Conservation (phyloP, 768 basidiomycete genomes). For the Termitomyces sp. region DNA sequence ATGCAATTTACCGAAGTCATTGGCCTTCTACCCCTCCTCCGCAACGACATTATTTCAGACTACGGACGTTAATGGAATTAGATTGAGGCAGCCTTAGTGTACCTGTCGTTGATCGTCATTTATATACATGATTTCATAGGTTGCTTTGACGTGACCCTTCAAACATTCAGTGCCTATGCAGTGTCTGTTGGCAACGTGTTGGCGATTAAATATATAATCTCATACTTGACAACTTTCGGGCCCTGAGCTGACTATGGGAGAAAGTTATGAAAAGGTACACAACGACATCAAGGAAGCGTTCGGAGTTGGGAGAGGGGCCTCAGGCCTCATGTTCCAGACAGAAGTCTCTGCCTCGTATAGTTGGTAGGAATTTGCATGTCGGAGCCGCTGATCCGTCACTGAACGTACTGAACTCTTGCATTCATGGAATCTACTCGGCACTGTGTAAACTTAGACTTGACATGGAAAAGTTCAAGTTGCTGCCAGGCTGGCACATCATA, state of each 20-base stretch:
- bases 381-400: too few species aligned
- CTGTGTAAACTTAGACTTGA: too few species aligned
- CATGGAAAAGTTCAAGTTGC: too few species aligned
- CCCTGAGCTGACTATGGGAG: neutral
- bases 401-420: too few species aligned
- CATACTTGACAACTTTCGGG: neutral
- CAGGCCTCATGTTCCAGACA: neutral
- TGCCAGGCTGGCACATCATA: neutral
- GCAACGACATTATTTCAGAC: constrained; percentile 33
- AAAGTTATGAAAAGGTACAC: neutral
- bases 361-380: too few species aligned
- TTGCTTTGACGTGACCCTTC: neutral
- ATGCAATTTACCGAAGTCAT: constrained; percentile 29
- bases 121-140: neutral
- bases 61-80: constrained; percentile 30
- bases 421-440: too few species aligned
- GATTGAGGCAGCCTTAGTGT: constrained; percentile 16
- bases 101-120: neutral
- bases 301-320: neutral
- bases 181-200: neutral
- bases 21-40: constrained; percentile 16
- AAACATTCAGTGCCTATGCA: neutral
- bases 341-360: too few species aligned
- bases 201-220: too few species aligned
- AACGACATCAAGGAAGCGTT: neutral